phyloP scores from a whole-genome alignment of 169 alveolate species.

The Miamiensis avidus region DNA sequence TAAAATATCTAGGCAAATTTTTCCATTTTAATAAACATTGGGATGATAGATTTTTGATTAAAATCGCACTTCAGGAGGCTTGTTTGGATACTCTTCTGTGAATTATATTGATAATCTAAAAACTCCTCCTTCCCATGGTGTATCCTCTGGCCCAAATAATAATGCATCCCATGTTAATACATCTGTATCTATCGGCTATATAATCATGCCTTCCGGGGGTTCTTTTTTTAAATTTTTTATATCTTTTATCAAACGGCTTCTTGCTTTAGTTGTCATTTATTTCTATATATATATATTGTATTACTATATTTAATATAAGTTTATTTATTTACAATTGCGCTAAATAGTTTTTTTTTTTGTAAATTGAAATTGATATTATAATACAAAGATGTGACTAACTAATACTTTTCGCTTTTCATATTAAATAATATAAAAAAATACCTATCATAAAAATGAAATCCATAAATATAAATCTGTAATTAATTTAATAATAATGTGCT shows the following conservation, averaged over 20 bases:
- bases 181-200: slow-evolving; percentile 94
- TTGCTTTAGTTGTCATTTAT: slow-evolving; percentile 32
- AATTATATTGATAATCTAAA: slow-evolving; percentile 87
- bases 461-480: no score
- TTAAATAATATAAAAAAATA: no score
- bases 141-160: slow-evolving; percentile 94
- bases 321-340: no score
- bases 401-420: no score
- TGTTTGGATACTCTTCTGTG: slow-evolving; percentile 80
- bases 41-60: slow-evolving; percentile 83
- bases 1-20: slow-evolving; percentile 82
- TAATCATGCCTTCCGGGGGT: slow-evolving; percentile 92
- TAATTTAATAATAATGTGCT: no score
- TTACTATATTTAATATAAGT: neutral
- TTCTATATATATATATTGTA: no score
- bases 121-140: slow-evolving; percentile 98
- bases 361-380: no score
- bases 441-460: no score
- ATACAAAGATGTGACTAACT: no score
- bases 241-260: slow-evolving; percentile 89
- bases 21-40: slow-evolving; percentile 82
- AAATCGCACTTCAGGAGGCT: slow-evolving; percentile 79
- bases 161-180: slow-evolving; percentile 96
- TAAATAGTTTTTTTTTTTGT: no score
- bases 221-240: slow-evolving; percentile 91